Evolutionary conservation across 2,329 filamentous ascomycete genomes (phyloP).

Genomic region (Cladosporium sp.): DNA sequence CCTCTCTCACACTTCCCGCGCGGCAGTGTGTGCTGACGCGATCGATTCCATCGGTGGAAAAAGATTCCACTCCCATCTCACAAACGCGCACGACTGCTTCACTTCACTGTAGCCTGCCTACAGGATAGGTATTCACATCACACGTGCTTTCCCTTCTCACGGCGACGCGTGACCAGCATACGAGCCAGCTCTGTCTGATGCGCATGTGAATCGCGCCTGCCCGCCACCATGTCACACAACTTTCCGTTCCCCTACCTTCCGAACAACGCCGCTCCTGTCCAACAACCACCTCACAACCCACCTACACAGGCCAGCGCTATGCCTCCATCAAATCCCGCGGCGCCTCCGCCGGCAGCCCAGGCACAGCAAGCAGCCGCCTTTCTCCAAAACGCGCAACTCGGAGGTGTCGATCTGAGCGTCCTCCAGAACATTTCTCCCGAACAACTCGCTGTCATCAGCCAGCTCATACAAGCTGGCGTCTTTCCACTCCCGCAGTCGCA

Average conservation of each 20-base stretch:
- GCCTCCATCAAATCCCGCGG: slow-evolving; percentile 8
- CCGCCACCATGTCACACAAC: slow-evolving; percentile 20
- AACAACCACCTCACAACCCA: slow-evolving; percentile 12
- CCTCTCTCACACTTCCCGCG: no score
- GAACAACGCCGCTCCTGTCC: slow-evolving; percentile 8
- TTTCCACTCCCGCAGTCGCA: slow-evolving; percentile 21
- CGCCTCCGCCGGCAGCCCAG: slow-evolving; percentile 1
- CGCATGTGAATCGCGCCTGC: slow-evolving; percentile 7
- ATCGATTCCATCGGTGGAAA: no score
- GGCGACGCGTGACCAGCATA: background rate
- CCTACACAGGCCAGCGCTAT: slow-evolving; percentile 12
- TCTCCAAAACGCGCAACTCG: slow-evolving; percentile 23
- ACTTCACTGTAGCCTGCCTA: background rate
- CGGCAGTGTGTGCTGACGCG: no score
- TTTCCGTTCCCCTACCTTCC: slow-evolving; percentile 17
- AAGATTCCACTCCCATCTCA: no score
- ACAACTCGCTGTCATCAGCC: slow-evolving; percentile 24
- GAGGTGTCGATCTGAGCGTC: slow-evolving; percentile 19
- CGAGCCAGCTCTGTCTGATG: background rate
- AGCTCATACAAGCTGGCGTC: slow-evolving; percentile 23
- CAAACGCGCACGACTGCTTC: background rate
- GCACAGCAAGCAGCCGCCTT: slow-evolving; percentile 16
- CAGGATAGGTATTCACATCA: background rate
- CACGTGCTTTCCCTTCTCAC: background rate
- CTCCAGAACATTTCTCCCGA: slow-evolving; percentile 24